Base-by-base conservation (phyloP, 163 green algal genomes). In the Scenedesmus sp. region DNA sequence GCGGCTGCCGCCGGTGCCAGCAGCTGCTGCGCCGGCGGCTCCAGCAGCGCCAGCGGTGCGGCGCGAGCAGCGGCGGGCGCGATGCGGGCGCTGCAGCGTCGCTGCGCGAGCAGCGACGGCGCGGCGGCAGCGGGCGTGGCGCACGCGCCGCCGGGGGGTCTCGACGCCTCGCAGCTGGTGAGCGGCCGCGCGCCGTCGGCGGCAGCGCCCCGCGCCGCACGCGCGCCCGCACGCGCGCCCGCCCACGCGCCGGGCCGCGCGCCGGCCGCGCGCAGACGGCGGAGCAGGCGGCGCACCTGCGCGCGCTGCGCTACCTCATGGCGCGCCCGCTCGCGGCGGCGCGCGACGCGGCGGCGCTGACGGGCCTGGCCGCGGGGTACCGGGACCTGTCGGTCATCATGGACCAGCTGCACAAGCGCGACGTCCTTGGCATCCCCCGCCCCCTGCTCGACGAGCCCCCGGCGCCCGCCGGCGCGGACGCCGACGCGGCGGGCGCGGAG, bases 361-460 rank as follows among this genome's bases (percentile, higher is more conserved):
- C 75, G 28, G 53, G 48, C 24, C 63, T 82, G 34, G 64, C 63
- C 14, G 75, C 75, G 3, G 53, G 13, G 34, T 76, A 76, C 39
- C 31, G 75, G 4, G 75, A 82, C 75, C 63, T 82, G 18, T 76
- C 76, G 33, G 39, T 62, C 13, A 29, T 70, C 2, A 75, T 82
- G 63, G 75, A 82, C 53, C 50, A 69, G 39, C 28, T 82, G 39
- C 75, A 82, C 29, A 82, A 82, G 47, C 60, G 62, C 26, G 75
- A 82, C 63, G 63, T 76, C 15, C 53, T 82, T 10, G 75, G 75
- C n/a, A 54, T 82, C 33, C 53, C 75, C 15, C 42, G 50, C 7
- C 75, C 75, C 1, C n/a, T 82, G 28, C 10, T 70, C 24, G 75
- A 82, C 44, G 63, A 75, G 9, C 75, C 75, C 2, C 75, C 75